Conservation (phyloP, 306 rosid species). For the Corylus avellana region DNA sequence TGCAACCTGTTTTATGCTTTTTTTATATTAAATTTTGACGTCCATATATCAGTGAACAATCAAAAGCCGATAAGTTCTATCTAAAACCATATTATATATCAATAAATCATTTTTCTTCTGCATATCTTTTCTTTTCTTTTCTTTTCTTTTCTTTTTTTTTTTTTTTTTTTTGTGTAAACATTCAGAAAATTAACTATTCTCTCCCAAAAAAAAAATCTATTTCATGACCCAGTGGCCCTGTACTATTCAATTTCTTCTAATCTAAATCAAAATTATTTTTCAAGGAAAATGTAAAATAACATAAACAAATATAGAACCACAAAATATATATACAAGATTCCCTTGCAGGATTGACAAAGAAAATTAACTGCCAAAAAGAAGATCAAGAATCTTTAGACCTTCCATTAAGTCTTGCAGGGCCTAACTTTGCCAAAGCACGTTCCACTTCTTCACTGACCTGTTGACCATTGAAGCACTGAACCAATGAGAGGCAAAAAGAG, state of each 20-base stretch:
- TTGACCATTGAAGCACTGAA: slow-evolving; percentile 30
- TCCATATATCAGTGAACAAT: neutral
- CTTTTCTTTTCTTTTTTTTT: too few species aligned
- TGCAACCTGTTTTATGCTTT: neutral
- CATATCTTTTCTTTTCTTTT: neutral
- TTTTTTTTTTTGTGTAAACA: neutral
- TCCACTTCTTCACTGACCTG: slow-evolving; percentile 98
- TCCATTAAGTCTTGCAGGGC: slow-evolving; percentile 78
- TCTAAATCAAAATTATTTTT: too few species aligned
- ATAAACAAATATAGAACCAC: too few species aligned
- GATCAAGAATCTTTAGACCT: slow-evolving; percentile 48
- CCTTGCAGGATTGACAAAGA: neutral
- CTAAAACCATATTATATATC: neutral
- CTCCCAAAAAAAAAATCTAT: neutral
- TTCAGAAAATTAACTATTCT: neutral
- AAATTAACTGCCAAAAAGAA: slow-evolving; percentile 22
- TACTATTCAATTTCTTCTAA: neutral
- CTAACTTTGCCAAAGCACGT: slow-evolving; percentile 87
- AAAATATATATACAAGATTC: too few species aligned
- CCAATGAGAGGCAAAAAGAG: slow-evolving; percentile 24
- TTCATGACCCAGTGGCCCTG: neutral
- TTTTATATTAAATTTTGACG: neutral
- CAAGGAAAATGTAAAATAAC: too few species aligned
- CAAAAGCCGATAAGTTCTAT: neutral
- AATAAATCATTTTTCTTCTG: neutral